A percentile compares a stretch with the other conserved stretches of the same genome.
phyloP scores from a whole-genome alignment of 1,284 basidiomycete genomes.

The Afroboletus lepidellus region DNA sequence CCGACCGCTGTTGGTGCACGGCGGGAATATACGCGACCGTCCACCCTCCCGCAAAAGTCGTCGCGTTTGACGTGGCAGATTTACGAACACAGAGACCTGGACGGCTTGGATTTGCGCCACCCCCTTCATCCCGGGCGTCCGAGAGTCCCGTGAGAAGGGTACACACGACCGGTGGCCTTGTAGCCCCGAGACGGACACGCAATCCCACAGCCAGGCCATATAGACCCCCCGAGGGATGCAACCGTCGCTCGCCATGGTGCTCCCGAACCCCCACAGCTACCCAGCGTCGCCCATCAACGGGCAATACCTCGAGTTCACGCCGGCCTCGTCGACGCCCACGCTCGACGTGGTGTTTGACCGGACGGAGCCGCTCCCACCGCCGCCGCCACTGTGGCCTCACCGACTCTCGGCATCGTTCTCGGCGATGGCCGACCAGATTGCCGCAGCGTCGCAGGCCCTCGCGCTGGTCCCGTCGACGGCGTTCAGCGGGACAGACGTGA shows the following conservation, averaged over 20 bases:
- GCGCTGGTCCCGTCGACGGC: slow-evolving; percentile 27
- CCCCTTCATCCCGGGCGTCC: too few relatives aligned
- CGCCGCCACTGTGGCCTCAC: slow-evolving; percentile 30
- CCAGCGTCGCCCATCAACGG: slow-evolving; percentile 3
- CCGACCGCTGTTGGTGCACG: too few relatives aligned
- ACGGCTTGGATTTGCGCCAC: too few relatives aligned
- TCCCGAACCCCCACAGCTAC: not conserved
- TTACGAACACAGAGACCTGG: too few relatives aligned
- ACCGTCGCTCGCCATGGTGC: not conserved
- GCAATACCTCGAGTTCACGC: not conserved
- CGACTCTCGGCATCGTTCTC: slow-evolving; percentile 39
- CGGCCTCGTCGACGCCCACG: slow-evolving; percentile 17
- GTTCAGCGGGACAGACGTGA: slow-evolving; percentile 10
- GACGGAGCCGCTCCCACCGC: not conserved
- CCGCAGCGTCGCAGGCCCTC: slow-evolving; percentile 40
- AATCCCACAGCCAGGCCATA: not conserved
- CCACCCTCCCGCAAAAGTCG: too few relatives aligned
- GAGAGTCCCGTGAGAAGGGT: not conserved
- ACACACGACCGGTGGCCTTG: not conserved
- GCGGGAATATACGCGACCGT: too few relatives aligned
- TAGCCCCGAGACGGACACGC: not conserved
- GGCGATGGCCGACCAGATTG: slow-evolving; percentile 41
- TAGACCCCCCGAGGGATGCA: not conserved
- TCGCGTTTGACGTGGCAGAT: too few relatives aligned
- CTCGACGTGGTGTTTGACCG: slow-evolving; percentile 20